These are phyloP conservation scores for Skeletonema grethae DNA, from an alignment of 108 stramenopile genomes.

Conservation along the genomic window DNA sequence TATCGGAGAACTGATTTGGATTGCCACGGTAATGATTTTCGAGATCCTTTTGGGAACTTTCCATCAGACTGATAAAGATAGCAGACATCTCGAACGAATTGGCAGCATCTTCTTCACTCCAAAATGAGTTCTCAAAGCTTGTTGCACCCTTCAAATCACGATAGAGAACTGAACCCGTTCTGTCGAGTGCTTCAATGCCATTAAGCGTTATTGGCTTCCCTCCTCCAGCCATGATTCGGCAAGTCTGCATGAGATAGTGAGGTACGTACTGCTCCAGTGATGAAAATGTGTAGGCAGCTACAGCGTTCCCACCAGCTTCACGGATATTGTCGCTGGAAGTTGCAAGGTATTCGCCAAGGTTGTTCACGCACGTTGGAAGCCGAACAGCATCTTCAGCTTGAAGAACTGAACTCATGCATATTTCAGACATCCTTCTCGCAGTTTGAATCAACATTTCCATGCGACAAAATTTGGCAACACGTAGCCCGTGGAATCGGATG, in stretches of 20 bases:
- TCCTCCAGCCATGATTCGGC: constrained; percentile 75
- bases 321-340: constrained; percentile 79
- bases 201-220: constrained; percentile 75
- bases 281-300: constrained; percentile 83
- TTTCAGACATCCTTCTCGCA: constrained; percentile 74
- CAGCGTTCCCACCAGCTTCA: constrained; percentile 85
- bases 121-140: constrained; percentile 84
- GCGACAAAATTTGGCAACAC: constrained; percentile 87
- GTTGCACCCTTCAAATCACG: constrained; percentile 87
- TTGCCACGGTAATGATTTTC: constrained; percentile 76
- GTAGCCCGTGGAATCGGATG: constrained; percentile 71
- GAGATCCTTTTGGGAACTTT: constrained; percentile 77
- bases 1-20: constrained; percentile 69
- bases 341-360: constrained; percentile 84
- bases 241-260: constrained; percentile 78
- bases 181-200: constrained; percentile 82
- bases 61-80: constrained; percentile 85
- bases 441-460: constrained; percentile 78
- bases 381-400: constrained; percentile 83
- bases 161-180: constrained; percentile 85
- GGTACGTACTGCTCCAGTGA: constrained; percentile 89
- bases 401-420: constrained; percentile 80
- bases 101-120: constrained; percentile 86
- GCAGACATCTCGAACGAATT: constrained; percentile 85
- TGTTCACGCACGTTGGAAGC: constrained; percentile 84